A percentile compares a stretch with the other conserved stretches of the same genome.
Conservation (phyloP, 2,329 filamentous ascomycete genomes). For the Aotearoamyces nothofagi region DNA sequence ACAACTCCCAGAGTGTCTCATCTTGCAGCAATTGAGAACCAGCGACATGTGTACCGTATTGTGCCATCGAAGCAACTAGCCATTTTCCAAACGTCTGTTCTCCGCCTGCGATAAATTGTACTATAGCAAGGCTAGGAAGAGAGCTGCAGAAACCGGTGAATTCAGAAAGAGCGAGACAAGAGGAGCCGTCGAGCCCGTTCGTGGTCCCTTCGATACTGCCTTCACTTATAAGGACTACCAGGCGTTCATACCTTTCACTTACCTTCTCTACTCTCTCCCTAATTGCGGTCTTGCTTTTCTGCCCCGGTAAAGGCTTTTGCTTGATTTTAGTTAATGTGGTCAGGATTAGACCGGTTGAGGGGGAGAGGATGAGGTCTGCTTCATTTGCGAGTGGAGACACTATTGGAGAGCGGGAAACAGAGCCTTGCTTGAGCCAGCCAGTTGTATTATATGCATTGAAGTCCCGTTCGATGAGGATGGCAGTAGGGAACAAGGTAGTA, state of each 20-base stretch:
- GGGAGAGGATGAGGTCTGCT: slow-evolving; percentile 60
- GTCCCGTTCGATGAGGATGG: slow-evolving; percentile 45
- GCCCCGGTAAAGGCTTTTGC: slow-evolving; percentile 55
- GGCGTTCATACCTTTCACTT: slow-evolving; percentile 44
- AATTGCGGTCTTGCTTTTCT: slow-evolving; percentile 30
- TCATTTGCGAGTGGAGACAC: slow-evolving; percentile 32
- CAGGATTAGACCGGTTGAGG: slow-evolving; percentile 51
- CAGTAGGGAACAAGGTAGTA: slow-evolving; percentile 28
- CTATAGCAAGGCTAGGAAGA: slow-evolving; percentile 23
- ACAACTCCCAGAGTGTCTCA: slow-evolving; percentile 53
- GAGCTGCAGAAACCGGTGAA: slow-evolving; percentile 18
- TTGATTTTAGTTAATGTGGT: slow-evolving; percentile 58
- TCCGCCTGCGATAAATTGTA: slow-evolving; percentile 34
- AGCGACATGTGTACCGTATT: slow-evolving; percentile 19
- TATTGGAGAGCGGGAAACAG: slow-evolving; percentile 20
- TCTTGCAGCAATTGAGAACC: slow-evolving; percentile 26
- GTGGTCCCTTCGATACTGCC: slow-evolving; percentile 27
- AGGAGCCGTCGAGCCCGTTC: slow-evolving; percentile 10
- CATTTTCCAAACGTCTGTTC: slow-evolving; percentile 35
- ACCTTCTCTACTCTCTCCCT: slow-evolving; percentile 37
- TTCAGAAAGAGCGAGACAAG: slow-evolving; percentile 13
- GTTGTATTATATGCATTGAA: slow-evolving; percentile 26
- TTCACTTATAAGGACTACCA: slow-evolving; percentile 56
- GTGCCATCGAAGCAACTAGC: slow-evolving; percentile 35
- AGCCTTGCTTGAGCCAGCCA: slow-evolving; percentile 20